A percentile compares a stretch with the other conserved stretches of the same genome.
Evolutionary conservation across 345 rosid genomes (phyloP).

Genomic region (Jatropha curcas): DNA sequence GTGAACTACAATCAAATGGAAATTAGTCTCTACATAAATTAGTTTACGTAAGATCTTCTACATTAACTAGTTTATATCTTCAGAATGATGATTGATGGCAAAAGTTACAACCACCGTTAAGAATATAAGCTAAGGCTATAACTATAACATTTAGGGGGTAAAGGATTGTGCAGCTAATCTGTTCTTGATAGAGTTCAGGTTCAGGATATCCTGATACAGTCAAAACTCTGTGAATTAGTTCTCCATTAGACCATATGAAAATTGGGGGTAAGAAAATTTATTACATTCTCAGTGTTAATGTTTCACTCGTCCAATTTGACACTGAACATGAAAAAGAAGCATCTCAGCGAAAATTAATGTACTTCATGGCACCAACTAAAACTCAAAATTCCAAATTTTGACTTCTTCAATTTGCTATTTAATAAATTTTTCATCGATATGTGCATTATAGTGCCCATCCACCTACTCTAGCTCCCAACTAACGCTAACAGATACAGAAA

Average conservation of each 20-base stretch:
- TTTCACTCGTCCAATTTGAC: background rate
- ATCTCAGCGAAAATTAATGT: background rate
- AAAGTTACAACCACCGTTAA: background rate
- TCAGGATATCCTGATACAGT: too few species aligned
- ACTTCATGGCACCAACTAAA: background rate
- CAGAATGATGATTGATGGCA: background rate
- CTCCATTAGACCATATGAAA: background rate
- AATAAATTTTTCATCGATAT: too few species aligned
- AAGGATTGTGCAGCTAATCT: background rate
- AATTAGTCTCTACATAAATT: too few species aligned
- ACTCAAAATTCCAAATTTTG: background rate
- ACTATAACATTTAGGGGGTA: too few species aligned
- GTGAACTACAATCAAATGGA: background rate
- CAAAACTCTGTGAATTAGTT: too few species aligned
- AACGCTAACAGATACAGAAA: background rate
- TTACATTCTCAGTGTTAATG: background rate
- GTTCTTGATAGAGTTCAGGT: too few species aligned
- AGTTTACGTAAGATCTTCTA: too few species aligned
- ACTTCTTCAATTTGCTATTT: too few species aligned
- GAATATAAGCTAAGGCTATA: background rate
- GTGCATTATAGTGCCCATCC: too few species aligned
- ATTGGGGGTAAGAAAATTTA: background rate
- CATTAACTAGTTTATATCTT: background rate
- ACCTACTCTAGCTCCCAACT: background rate
- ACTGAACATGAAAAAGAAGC: background rate